These are phyloP conservation scores for Apium graveolens DNA, from an alignment of 129 eudicot species.

Conservation along the genomic window DNA sequence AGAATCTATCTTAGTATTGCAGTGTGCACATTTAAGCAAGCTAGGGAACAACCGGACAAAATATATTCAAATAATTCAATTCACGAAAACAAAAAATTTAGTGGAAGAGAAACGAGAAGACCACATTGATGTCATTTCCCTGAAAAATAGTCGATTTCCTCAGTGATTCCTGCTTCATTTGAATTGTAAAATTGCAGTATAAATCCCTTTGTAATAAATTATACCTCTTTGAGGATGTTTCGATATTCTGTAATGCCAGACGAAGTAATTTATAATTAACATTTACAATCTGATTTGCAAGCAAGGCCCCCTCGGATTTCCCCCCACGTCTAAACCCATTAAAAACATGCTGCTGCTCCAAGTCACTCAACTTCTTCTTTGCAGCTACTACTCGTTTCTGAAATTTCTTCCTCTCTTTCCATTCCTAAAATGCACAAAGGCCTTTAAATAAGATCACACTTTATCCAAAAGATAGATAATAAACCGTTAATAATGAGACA, in stretches of 20 bases:
- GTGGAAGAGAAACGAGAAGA: neutral
- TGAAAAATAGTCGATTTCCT: neutral
- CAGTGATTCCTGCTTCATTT: neutral
- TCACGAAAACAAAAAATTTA: neutral
- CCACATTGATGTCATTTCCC: neutral
- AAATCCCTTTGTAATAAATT: neutral
- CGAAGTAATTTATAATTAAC: conserved; percentile 77
- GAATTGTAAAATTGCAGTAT: neutral
- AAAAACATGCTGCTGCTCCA: conserved; percentile 92
- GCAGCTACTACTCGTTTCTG: conserved; percentile 84
- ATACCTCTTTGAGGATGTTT: conserved; percentile 50
- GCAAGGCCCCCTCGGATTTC: conserved; percentile 53
- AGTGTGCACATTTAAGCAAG: neutral
- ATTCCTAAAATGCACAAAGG: conserved; percentile 45
- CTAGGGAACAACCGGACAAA: neutral
- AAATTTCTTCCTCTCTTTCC: conserved; percentile 87
- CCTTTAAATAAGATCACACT: conserved; percentile 14
- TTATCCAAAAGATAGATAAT: neutral
- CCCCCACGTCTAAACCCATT: conserved; percentile 80
- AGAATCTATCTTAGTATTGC: neutral
- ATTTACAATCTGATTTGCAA: conserved; percentile 60
- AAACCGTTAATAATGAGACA: neutral
- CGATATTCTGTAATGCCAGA: conserved; percentile 50
- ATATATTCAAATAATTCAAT: neutral
- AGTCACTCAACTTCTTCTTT: conserved; percentile 76